These are phyloP conservation scores for Starmerella khaoyaiensis DNA, from an alignment of 805 yeast genomes.

Conservation along the genomic window DNA sequence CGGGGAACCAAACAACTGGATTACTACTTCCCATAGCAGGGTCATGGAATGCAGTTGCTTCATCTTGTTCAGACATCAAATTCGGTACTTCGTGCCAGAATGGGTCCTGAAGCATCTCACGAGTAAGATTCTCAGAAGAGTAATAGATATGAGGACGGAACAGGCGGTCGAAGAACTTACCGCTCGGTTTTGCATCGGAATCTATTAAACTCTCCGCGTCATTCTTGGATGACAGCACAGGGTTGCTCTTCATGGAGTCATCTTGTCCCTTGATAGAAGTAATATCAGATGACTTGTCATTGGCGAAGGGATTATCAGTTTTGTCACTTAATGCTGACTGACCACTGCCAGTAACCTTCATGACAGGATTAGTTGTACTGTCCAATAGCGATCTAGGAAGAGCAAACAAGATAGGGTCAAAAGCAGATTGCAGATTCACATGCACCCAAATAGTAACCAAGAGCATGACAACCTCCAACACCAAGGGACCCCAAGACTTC, in stretches of 20 bases:
- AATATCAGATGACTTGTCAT: neutral
- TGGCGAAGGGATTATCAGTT: neutral
- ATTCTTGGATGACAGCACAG: neutral
- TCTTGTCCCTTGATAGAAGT: neutral
- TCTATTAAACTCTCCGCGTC: neutral
- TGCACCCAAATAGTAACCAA: conserved; percentile 60
- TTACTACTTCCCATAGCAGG: conserved; percentile 60
- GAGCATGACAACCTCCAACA: conserved; percentile 54
- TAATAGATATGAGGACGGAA: conserved; percentile 44
- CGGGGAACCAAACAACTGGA: conserved; percentile 86
- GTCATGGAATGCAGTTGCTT: conserved; percentile 56
- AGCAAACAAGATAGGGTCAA: conserved; percentile 40
- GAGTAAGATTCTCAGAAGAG: conserved; percentile 26
- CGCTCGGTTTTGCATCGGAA: conserved; percentile 1
- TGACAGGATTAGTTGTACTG: neutral
- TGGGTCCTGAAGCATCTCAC: conserved; percentile 23
- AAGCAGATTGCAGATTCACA: conserved; percentile 48
- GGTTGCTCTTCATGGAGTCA: neutral
- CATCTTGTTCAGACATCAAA: conserved; percentile 29
- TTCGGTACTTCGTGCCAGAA: conserved; percentile 22
- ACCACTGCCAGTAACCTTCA: neutral
- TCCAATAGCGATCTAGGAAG: conserved; percentile 29
- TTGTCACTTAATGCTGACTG: neutral
- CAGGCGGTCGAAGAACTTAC: conserved; percentile 34
- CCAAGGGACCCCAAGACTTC: conserved; percentile 91